Evolutionary conservation across 371 early-diverging fungal genomes (phyloP).

Genomic region (Fennellomyces sp.): DNA sequence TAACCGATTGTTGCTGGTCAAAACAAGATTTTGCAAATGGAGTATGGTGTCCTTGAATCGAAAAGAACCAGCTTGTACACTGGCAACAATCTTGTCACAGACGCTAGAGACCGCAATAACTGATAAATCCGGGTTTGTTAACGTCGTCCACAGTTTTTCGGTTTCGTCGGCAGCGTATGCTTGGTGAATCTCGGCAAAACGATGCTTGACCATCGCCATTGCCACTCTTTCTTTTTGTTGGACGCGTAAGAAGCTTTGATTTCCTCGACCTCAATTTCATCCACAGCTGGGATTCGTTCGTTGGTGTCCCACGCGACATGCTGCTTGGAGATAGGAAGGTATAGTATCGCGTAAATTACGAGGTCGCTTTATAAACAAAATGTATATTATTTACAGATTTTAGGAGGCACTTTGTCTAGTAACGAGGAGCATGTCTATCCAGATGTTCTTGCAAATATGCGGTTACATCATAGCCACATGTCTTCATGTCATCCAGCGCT

Average conservation of each 20-base stretch:
- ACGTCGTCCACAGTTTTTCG: slow-evolving; percentile 22
- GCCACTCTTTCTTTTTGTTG: background rate
- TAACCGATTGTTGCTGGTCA: slow-evolving; percentile 16
- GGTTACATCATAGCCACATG: slow-evolving; percentile 53
- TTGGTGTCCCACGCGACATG: no score
- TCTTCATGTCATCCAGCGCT: slow-evolving; percentile 73
- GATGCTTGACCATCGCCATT: slow-evolving; percentile 19
- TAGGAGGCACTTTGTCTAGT: background rate
- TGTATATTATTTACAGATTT: no score
- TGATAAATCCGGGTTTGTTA: slow-evolving; percentile 20
- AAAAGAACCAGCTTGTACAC: slow-evolving; percentile 8
- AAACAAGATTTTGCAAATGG: slow-evolving; percentile 29
- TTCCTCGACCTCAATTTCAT: no score
- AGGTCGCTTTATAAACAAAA: no score
- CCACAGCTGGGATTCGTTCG: no score
- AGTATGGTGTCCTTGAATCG: slow-evolving; percentile 17
- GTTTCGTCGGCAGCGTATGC: slow-evolving; percentile 6
- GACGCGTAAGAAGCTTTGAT: no score
- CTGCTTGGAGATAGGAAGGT: no score
- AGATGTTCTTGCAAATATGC: slow-evolving; percentile 11
- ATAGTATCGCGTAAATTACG: no score
- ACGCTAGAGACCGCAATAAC: slow-evolving; percentile 39
- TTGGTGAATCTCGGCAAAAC: slow-evolving; percentile 42
- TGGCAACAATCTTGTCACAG: slow-evolving; percentile 30
- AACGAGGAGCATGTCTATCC: background rate